Percentiles rank a stretch among this genome's conserved stretches.
These are phyloP conservation scores for Cicer yamashitae DNA, from an alignment of 306 rosid genomes.

Conservation along the genomic window DNA sequence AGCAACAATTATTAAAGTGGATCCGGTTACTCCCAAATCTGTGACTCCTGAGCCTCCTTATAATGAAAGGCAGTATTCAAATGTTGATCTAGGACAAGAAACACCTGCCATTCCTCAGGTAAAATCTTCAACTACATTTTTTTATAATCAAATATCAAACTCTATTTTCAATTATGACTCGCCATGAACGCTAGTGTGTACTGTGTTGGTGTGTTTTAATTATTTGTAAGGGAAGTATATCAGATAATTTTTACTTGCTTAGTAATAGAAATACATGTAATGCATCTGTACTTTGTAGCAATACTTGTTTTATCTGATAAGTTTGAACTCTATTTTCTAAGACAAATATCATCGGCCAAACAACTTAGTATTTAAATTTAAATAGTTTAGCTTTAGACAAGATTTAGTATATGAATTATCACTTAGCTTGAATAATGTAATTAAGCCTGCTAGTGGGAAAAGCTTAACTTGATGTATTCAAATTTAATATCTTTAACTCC, in stretches of 20 bases:
- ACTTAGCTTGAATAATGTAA: background rate
- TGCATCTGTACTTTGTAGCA: background rate
- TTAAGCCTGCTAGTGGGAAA: background rate
- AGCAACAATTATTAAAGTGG: constrained; percentile 50
- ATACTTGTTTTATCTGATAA: constrained; percentile 14
- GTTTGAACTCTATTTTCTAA: background rate
- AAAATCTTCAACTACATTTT: constrained; percentile 35
- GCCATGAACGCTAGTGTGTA: background rate
- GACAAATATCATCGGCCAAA: background rate
- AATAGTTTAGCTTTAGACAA: background rate
- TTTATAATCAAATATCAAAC: constrained; percentile 23
- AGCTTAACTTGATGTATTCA: no score
- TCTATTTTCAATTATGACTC: background rate
- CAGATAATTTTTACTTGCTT: background rate
- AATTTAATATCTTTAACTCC: no score
- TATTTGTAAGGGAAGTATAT: constrained; percentile 9
- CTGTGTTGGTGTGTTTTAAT: background rate
- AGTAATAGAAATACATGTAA: background rate
- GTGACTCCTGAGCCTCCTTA: constrained; percentile 73
- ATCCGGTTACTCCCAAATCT: constrained; percentile 78
- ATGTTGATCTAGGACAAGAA: constrained; percentile 52
- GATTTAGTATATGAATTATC: background rate
- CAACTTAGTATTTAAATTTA: background rate
- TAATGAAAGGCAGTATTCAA: constrained; percentile 49
- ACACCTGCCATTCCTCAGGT: constrained; percentile 57